Conservation (phyloP, 2,329 filamentous ascomycete genomes). For the Neonectria punicea region DNA sequence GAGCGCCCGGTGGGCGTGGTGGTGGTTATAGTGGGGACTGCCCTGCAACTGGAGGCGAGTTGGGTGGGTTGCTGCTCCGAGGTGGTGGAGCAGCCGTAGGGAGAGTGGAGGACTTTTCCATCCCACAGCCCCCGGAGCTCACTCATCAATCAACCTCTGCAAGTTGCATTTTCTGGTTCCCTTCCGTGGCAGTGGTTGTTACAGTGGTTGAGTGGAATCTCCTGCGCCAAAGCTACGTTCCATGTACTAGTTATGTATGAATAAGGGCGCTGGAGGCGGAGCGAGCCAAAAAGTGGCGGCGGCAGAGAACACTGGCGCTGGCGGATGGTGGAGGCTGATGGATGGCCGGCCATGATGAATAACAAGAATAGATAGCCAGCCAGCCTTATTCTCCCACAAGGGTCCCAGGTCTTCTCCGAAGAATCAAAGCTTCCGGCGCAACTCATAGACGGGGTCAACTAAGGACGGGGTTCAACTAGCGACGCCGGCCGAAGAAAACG, state of each 20-base stretch:
- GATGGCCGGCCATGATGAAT: not conserved
- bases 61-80: not conserved
- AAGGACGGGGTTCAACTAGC: not conserved
- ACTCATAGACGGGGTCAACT: not conserved
- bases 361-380: not conserved
- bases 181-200: constrained; percentile 16
- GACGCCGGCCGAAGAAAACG: not conserved
- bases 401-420: not conserved
- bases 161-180: not conserved
- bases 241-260: not conserved
- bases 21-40: constrained; percentile 16
- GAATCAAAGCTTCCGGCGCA: not conserved
- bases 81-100: constrained; percentile 10
- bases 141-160: too few relatives aligned
- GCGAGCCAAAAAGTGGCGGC: constrained; percentile 20
- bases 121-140: not conserved
- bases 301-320: constrained; percentile 7
- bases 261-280: not conserved
- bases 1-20: constrained; percentile 9
- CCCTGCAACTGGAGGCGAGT: not conserved
- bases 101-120: not conserved
- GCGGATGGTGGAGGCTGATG: constrained; percentile 9
- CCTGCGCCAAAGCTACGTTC: constrained; percentile 15
- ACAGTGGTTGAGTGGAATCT: constrained; percentile 13
- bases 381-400: not conserved